These are phyloP conservation scores for Yamadazyma aaseri DNA, from an alignment of 1,139 yeast species.

Conservation along the genomic window DNA sequence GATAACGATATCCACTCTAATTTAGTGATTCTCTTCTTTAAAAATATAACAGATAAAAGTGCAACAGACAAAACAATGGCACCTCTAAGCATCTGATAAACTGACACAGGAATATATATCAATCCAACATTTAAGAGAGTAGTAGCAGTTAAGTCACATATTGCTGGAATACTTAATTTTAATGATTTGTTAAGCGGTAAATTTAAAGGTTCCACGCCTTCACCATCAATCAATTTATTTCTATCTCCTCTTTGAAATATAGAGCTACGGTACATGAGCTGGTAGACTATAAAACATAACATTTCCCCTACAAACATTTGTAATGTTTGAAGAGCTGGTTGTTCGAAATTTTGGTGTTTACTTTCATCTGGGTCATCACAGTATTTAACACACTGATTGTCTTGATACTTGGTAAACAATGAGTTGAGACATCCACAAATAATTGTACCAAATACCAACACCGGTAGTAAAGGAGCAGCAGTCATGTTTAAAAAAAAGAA, in stretches of 20 bases:
- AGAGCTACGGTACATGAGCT: slow-evolving; percentile 22
- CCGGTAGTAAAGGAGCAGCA: slow-evolving; percentile 4
- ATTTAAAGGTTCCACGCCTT: slow-evolving; percentile 7
- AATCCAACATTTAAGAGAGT: slow-evolving; percentile 77
- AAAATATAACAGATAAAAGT: slow-evolving; percentile 61
- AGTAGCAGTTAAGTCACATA: slow-evolving; percentile 72
- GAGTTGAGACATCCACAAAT: slow-evolving; percentile 76
- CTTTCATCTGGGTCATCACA: slow-evolving; percentile 47
- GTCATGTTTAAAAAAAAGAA: slow-evolving; percentile 3
- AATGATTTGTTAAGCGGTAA: slow-evolving; percentile 24
- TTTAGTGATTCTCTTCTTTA: slow-evolving; percentile 53
- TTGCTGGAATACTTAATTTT: slow-evolving; percentile 57
- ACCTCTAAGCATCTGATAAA: slow-evolving; percentile 85
- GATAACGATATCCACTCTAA: slow-evolving; percentile 69
- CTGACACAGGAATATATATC: slow-evolving; percentile 74
- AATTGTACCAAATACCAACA: slow-evolving; percentile 51
- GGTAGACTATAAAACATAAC: slow-evolving; percentile 48
- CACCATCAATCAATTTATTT: slow-evolving; percentile 20
- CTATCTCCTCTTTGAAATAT: slow-evolving; percentile 12
- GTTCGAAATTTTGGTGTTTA: slow-evolving; percentile 55
- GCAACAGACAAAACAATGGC: slow-evolving; percentile 78
- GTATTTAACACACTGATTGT: slow-evolving; percentile 66
- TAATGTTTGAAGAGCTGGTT: slow-evolving; percentile 76
- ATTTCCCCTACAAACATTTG: slow-evolving; percentile 83
- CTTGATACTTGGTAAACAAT: slow-evolving; percentile 73